Conservation (phyloP, 108 stramenopile species). For the Pelagomonas calceolata region DNA sequence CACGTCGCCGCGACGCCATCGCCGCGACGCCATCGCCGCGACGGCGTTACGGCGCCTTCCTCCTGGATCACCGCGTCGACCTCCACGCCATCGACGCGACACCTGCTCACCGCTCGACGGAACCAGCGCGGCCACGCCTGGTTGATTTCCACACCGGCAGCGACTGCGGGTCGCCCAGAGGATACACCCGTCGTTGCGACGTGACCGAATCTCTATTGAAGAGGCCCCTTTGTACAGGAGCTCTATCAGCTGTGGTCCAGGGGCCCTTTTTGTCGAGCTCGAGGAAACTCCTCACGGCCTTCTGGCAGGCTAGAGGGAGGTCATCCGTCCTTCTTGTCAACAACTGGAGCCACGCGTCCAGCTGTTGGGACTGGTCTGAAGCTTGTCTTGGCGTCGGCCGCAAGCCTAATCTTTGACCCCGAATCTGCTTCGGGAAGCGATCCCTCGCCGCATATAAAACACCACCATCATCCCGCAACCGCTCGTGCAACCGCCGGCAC, state of each 20-base stretch:
- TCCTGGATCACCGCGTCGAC: no score
- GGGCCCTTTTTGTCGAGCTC: background rate
- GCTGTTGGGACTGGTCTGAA: background rate
- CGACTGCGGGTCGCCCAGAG: background rate
- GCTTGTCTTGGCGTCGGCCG: background rate
- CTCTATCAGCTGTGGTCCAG: no score
- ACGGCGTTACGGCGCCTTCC: no score
- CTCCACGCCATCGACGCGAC: no score
- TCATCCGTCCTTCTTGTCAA: background rate
- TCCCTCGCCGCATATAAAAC: background rate
- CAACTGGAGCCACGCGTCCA: background rate
- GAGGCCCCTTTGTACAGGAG: no score
- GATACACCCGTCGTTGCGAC: no score
- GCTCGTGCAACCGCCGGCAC: background rate
- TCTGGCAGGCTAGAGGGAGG: background rate
- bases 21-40: no score
- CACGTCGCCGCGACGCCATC: no score
- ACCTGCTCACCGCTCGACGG: no score
- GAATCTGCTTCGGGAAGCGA: background rate
- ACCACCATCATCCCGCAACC: background rate
- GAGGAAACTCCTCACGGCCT: background rate
- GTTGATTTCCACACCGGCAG: no score
- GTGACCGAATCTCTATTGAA: no score
- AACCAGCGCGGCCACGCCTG: no score
- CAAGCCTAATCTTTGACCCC: background rate